These are phyloP conservation scores for Leptographium lundbergii DNA, from an alignment of 2,329 filamentous ascomycete genomes.

Conservation along the genomic window DNA sequence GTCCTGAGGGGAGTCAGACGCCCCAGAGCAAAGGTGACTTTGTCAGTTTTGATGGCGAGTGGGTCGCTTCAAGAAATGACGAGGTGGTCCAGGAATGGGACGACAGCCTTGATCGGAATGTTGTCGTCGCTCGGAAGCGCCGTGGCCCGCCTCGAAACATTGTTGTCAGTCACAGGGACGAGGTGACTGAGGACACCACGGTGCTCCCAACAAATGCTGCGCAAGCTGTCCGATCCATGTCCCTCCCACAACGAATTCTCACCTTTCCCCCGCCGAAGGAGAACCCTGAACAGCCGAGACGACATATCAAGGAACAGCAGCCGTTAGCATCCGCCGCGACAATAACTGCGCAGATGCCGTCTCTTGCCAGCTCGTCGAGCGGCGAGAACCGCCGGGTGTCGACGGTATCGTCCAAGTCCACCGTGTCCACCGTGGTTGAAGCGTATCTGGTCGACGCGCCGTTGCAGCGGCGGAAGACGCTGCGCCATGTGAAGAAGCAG, in stretches of 20 bases:
- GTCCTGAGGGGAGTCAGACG: constrained; percentile 26
- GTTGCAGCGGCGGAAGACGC: constrained; percentile 36
- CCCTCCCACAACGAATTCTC: constrained; percentile 29
- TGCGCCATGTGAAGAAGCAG: constrained; percentile 50
- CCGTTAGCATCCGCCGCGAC: constrained; percentile 4
- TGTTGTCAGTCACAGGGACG: constrained; percentile 13
- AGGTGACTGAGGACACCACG: constrained; percentile 33
- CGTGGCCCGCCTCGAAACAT: constrained; percentile 17
- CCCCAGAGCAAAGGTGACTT: constrained; percentile 35
- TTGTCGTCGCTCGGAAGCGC: constrained; percentile 35
- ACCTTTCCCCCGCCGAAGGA: constrained; percentile 24
- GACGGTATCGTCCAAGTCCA: constrained; percentile 40
- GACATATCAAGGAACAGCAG: constrained; percentile 15
- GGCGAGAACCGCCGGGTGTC: constrained; percentile 36
- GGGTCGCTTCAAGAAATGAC: constrained; percentile 30
- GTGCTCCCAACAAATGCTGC: constrained; percentile 39
- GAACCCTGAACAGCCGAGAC: constrained; percentile 17
- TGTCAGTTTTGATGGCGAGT: constrained; percentile 46
- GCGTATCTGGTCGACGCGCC: constrained; percentile 41
- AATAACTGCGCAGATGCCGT: constrained; percentile 2
- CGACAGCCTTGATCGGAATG: constrained; percentile 38
- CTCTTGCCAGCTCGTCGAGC: constrained; percentile 23
- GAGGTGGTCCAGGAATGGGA: constrained; percentile 41
- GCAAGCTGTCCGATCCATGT: constrained; percentile 33
- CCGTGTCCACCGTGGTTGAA: constrained; percentile 43